phyloP scores from a whole-genome alignment of 2,329 filamentous ascomycete species.

The Uncinocarpus reesii region DNA sequence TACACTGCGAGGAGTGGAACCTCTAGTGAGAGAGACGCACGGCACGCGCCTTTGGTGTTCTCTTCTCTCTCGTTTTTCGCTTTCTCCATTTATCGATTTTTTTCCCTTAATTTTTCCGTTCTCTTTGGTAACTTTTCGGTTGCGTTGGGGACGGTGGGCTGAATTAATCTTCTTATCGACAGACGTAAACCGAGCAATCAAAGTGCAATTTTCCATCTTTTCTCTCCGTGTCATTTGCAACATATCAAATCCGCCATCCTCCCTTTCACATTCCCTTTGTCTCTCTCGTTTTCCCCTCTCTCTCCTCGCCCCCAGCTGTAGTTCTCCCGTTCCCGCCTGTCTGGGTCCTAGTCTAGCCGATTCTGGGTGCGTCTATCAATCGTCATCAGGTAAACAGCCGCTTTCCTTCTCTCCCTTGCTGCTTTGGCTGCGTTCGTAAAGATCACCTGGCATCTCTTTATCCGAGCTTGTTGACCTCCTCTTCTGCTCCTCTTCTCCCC shows the following conservation, averaged over 20 bases:
- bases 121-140: too few species aligned
- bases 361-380: constrained; percentile 5
- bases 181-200: too few species aligned
- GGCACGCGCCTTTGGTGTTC: constrained; percentile 1
- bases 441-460: neutral
- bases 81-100: too few species aligned
- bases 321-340: constrained; percentile 8
- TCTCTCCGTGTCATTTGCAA: too few species aligned
- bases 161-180: neutral
- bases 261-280: neutral
- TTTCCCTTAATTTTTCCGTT: too few species aligned
- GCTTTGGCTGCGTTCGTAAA: neutral
- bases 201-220: too few species aligned
- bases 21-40: neutral
- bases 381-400: neutral
- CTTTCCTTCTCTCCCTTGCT: neutral
- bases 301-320: neutral
- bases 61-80: constrained; percentile 9
- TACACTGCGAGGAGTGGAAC: constrained; percentile 2
- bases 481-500: neutral
- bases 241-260: neutral
- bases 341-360: constrained; percentile 2
- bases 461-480: neutral
- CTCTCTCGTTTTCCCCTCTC: neutral
- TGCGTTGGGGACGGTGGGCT: too few species aligned